Base-by-base conservation (phyloP, 352 stramenopile species). In the Phytophthora pinifolia region DNA sequence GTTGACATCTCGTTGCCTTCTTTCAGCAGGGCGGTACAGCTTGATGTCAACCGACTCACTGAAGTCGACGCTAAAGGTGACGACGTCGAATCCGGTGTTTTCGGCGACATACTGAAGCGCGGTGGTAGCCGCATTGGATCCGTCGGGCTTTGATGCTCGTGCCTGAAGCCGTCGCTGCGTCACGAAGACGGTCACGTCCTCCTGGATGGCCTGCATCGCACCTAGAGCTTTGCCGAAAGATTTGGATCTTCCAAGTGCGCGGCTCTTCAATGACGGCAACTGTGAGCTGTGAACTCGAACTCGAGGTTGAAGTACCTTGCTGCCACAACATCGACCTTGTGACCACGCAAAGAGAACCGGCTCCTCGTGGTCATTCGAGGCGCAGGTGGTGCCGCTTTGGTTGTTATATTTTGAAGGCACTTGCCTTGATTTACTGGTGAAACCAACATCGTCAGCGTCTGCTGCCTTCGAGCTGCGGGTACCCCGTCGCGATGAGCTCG, bases 401-500 rank as follows among this genome's bases (percentile, higher is more conserved):
- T n/a, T n/a, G n/a, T n/a, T n/a, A n/a, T n/a, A n/a, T n/a, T 61
- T 54, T 55, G 46, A 57, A 57, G 46, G 20, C 25, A 32, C 39
- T 36, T 20, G 32, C 14, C 8, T 36, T 27, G 22, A 27, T 27
- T 4, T 5, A 4, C 22, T 27, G 4, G 7, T 18, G 18, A 48
- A 59, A 59, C 37, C 41, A 59, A 52, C 46, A 52, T 30, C 30
- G n/a, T n/a, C 20, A 31, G 27, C 18, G 17, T 18, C 30, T 50
- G 6, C 39, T 47, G 6, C 35, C 1, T 3, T 29, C 18, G 18
- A 18, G 33, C 12, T 18, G 22, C 25, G 22, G 22, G 22, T 4
- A 47, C 41, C 7, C 37, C 15, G 13, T 43, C 41, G 57, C n/a
- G 15, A 93, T 93, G 83, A 89, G 77, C 62, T 86, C 80, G 45